These are phyloP conservation scores for Fusarium sp. DNA, from an alignment of 2,329 filamentous ascomycete species.

Conservation along the genomic window DNA sequence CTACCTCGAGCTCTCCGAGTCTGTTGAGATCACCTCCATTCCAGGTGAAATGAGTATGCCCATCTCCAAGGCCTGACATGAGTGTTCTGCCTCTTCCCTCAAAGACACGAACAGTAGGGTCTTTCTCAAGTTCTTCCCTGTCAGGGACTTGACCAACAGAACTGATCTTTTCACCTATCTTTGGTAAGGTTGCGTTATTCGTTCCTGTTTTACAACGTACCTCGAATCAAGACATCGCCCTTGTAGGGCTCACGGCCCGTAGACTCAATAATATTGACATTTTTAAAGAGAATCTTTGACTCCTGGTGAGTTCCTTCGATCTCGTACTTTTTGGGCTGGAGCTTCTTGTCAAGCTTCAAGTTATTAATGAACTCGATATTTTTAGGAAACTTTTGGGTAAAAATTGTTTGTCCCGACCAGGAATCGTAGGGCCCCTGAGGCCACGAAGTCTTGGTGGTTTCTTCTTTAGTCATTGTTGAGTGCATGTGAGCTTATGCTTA, in stretches of 20 bases:
- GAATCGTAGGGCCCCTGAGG: constrained; percentile 13
- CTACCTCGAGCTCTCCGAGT: constrained; percentile 17
- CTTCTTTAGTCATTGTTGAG: constrained; percentile 5
- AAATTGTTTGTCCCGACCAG: constrained; percentile 12
- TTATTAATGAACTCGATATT: not conserved
- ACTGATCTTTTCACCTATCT: not conserved
- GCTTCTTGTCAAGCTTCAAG: not conserved
- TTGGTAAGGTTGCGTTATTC: not conserved
- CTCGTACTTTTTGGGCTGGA: not conserved
- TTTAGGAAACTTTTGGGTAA: not conserved
- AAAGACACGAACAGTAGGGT: constrained; percentile 8
- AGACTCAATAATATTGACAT: not conserved
- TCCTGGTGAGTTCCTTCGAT: not conserved
- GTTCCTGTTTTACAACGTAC: not conserved
- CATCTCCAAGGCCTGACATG: constrained; percentile 30
- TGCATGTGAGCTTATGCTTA: not conserved
- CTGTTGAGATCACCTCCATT: constrained; percentile 30
- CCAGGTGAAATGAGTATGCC: constrained; percentile 32
- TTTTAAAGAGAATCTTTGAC: not conserved
- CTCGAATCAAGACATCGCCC: not conserved
- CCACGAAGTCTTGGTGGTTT: constrained; percentile 1
- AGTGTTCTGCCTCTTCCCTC: constrained; percentile 25
- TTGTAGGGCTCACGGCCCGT: not conserved
- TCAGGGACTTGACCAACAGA: not conserved
- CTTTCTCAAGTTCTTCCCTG: not conserved